Conservation (phyloP, 768 basidiomycete genomes). For the Xerocomellus chrysenteron region DNA sequence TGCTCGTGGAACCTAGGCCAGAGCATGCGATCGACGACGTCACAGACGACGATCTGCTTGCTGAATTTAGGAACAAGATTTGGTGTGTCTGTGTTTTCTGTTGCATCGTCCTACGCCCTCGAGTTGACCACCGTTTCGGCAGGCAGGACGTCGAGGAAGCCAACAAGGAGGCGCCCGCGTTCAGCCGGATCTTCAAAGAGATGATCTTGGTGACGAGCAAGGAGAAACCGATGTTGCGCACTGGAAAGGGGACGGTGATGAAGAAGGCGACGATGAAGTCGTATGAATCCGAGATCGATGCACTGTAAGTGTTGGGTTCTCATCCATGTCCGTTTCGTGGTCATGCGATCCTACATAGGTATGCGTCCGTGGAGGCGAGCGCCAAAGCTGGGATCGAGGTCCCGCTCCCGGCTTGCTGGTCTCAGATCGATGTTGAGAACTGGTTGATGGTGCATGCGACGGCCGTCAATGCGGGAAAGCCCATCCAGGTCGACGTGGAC, state of each 20-base stretch:
- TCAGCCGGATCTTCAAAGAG: slow-evolving; percentile 49
- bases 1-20: slow-evolving; percentile 34
- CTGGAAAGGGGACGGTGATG: slow-evolving; percentile 47
- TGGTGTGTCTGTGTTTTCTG: slow-evolving; percentile 28
- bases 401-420: slow-evolving; percentile 28
- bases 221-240: slow-evolving; percentile 43
- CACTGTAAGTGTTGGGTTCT: slow-evolving; percentile 31
- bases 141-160: slow-evolving; percentile 44
- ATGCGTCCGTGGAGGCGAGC: slow-evolving; percentile 28
- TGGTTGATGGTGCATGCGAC: slow-evolving; percentile 30
- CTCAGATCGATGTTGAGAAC: slow-evolving; percentile 13
- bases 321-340: background rate
- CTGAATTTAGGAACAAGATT: slow-evolving; percentile 36
- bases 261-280: slow-evolving; percentile 38
- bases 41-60: slow-evolving; percentile 22
- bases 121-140: background rate
- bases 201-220: slow-evolving; percentile 47
- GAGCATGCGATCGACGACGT: slow-evolving; percentile 37
- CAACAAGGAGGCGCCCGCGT: slow-evolving; percentile 39
- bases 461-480: slow-evolving; percentile 10
- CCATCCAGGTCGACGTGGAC: slow-evolving; percentile 12
- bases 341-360: slow-evolving; percentile 18
- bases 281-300: slow-evolving; percentile 48
- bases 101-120: background rate
- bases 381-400: slow-evolving; percentile 19